phyloP scores from a whole-genome alignment of 2,329 filamentous ascomycete genomes.

The Colletotrichum sp. region DNA sequence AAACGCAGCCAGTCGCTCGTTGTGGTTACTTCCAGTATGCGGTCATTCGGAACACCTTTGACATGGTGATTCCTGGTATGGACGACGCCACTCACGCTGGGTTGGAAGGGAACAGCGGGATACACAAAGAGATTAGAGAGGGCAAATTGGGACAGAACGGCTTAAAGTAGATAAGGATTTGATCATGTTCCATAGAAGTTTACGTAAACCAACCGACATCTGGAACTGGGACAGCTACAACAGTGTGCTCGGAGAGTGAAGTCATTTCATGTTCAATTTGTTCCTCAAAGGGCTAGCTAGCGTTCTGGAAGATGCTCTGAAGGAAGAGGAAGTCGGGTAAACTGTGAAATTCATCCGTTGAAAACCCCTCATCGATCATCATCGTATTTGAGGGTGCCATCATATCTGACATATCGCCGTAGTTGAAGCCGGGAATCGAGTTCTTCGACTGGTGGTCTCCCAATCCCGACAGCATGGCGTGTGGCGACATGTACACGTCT shows the following conservation, averaged over 20 bases:
- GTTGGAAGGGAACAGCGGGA: background rate
- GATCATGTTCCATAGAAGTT: background rate
- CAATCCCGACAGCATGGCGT: background rate
- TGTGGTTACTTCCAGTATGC: slow-evolving; percentile 66
- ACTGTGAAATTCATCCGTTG: background rate
- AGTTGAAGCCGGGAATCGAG: background rate
- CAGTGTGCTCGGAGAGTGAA: background rate
- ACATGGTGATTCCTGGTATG: slow-evolving; percentile 57
- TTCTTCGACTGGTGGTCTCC: background rate
- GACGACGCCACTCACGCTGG: slow-evolving; percentile 19
- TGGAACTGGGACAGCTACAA: background rate
- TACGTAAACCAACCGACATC: background rate
- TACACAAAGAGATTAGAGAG: slow-evolving; percentile 41
- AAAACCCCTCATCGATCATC: background rate
- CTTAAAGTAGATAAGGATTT: background rate
- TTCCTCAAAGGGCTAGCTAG: background rate
- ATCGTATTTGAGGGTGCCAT: background rate
- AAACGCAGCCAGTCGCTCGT: slow-evolving; percentile 63
- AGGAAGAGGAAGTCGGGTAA: background rate
- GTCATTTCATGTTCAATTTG: background rate
- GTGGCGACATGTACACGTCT: background rate
- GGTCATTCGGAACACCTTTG: slow-evolving; percentile 59
- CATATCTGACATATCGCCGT: background rate
- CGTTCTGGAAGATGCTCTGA: background rate
- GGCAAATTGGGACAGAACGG: slow-evolving; percentile 36